These are phyloP conservation scores for Lachnum nothofagi DNA, from an alignment of 2,329 filamentous ascomycete species.

Conservation along the genomic window DNA sequence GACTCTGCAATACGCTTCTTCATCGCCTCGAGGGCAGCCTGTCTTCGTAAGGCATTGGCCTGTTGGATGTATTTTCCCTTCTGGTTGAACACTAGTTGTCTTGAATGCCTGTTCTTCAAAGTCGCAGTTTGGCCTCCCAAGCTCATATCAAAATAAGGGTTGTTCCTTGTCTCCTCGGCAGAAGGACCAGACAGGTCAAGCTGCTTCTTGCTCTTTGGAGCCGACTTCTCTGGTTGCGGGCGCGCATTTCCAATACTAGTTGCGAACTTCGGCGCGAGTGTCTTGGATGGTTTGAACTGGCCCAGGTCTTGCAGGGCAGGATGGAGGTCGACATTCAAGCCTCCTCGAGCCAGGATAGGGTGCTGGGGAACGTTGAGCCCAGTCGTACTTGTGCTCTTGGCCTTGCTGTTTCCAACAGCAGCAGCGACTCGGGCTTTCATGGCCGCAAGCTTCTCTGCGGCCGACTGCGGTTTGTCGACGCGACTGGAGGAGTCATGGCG, in stretches of 20 bases:
- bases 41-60: constrained; percentile 79
- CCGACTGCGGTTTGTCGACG: constrained; percentile 51
- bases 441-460: constrained; percentile 65
- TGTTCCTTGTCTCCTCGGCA: constrained; percentile 56
- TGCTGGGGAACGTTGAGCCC: constrained; percentile 40
- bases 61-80: constrained; percentile 97
- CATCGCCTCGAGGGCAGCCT: constrained; percentile 86
- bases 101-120: constrained; percentile 62
- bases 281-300: constrained; percentile 41
- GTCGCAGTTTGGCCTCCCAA: constrained; percentile 53
- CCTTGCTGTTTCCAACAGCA: constrained; percentile 55
- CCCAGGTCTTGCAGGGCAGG: constrained; percentile 63
- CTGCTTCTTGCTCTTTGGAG: constrained; percentile 43
- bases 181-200: constrained; percentile 54
- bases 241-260: constrained; percentile 38
- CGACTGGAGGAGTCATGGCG: constrained; percentile 51
- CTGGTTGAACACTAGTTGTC: constrained; percentile 82
- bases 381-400: constrained; percentile 30
- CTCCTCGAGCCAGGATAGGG: constrained; percentile 36
- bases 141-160: constrained; percentile 78
- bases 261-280: constrained; percentile 34
- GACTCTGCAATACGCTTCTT: constrained; percentile 87
- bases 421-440: constrained; percentile 76
- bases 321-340: constrained; percentile 40
- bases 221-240: constrained; percentile 36